phyloP scores from a whole-genome alignment of 768 basidiomycete genomes.

The Tulasnella sp. region DNA sequence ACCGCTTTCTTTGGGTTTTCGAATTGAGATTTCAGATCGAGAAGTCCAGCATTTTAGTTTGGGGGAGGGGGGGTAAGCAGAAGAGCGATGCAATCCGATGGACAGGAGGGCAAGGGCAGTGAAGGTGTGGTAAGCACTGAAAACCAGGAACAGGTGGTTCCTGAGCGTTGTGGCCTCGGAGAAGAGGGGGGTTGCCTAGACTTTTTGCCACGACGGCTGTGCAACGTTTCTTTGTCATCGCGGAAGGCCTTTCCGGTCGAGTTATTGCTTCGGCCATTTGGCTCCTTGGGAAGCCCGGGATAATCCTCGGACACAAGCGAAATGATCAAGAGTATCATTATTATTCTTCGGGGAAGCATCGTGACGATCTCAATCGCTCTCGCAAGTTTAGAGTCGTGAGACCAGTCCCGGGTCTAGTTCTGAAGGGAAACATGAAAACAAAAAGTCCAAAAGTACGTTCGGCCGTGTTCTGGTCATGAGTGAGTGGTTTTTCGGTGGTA shows the following conservation, averaged over 20 bases:
- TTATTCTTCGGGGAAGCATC: neutral
- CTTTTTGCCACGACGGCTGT: constrained; percentile 5
- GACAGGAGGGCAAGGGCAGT: constrained; percentile 1
- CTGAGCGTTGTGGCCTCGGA: neutral
- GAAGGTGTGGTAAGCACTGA: neutral
- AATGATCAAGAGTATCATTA: neutral
- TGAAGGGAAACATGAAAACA: neutral
- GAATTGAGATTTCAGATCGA: constrained; percentile 12
- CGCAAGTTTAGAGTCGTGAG: neutral
- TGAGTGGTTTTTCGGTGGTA: neutral
- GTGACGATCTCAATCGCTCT: constrained; percentile 4
- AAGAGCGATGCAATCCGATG: constrained; percentile 1
- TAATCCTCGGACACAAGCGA: constrained; percentile 2
- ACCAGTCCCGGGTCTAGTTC: neutral
- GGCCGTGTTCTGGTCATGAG: neutral
- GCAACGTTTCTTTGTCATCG: constrained; percentile 2
- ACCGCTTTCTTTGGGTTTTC: neutral
- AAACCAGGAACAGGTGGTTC: neutral
- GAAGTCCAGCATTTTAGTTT: neutral
- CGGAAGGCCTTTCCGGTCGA: constrained; percentile 5
- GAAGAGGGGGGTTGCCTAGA: neutral
- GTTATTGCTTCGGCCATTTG: neutral
- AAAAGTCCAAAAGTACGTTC: neutral
- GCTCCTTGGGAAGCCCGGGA: neutral
- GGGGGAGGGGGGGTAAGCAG: neutral